Base-by-base conservation (phyloP, 2,329 filamentous ascomycete species). In the Phialophora chinensis region DNA sequence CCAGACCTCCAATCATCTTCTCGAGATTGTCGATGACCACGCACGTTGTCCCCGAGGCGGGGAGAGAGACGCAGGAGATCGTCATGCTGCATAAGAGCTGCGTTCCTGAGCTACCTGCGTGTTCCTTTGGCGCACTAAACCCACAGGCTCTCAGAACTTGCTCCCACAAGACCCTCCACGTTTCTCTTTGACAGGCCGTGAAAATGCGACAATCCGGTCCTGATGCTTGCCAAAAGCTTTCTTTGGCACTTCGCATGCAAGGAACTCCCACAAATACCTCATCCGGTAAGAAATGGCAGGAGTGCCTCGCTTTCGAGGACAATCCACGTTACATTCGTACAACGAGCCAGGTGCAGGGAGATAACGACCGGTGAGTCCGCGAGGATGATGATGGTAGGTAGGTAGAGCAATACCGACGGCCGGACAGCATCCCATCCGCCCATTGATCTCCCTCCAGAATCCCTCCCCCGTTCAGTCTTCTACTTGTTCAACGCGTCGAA, bases 121-220 rank as follows among this genome's bases (percentile, higher is more conserved):
- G n/a, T 57, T 57, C 58, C 62, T 60, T 56, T n/a, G 3, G 35
- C 44, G 27, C 52, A 31, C 63, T 62, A 54, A 52, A 52, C 25
- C 20, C 35, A 14, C 27, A 25, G 2, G 50, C 25, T 23, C 29
- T 33, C 12, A 29, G 29, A 27, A 53, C 63, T 57, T 66, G 61
- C 50, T 58, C 38, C 12, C 10, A 17, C 42, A 23, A 27, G 25
- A 14, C 31, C 23, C 49, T n/a, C 54, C 60, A 66, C 60, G 65
- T 66, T 66, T 33, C 60, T 58, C 25, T 31, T 60, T 47, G 54
- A 63, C 60, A 66, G 55, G 60, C n/a, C 17, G 20, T 33, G n/a
- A 25, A 20, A 8, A 55, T 11, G 35, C 23, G 53, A 29, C 53
- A n/a, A n/a, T 8, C 8, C 23, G 3, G 53, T 33, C 17, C 27